Evolutionary conservation across 192 early-diverging fungal genomes (phyloP), one percentile per base, ranked within the genome.

Genomic region (Dissophora globulifera): DNA sequence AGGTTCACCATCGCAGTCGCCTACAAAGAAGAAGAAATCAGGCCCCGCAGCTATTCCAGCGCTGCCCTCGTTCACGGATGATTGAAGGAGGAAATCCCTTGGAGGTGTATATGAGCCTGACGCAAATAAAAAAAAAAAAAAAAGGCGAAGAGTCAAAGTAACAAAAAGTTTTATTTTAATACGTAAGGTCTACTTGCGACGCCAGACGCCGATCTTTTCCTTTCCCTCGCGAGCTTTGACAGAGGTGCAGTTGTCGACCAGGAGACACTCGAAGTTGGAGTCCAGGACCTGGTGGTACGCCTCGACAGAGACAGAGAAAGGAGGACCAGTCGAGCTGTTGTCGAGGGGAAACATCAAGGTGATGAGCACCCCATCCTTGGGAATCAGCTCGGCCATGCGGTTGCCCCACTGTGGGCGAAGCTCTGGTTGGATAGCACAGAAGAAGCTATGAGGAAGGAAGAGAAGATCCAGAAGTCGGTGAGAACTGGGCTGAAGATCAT

Each of bases 291-390:
- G 35, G 58, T 82, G 83, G 81, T 94, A 95, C 55, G 86, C 74
- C 17, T 89, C 87, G 45, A 81, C 79, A 53, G 68, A 82, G 11
- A 93, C 80, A 7, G 90, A 58, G 60, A 87, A 95, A 12, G 94
- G 94, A 20, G 94, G 94, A 0, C 93, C 90, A 46, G 82, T 84
- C 38, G 87, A 82, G 52, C 87, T 83, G 17, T 71, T 81, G n/a
- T 69, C 79, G 20, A 96, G 46, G 9, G 94, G 94, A 62, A 72
- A 95, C 88, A 95, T 94, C 49, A 92, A 82, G 19, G 86, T 82
- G 38, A 96, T 86, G 56, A 95, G 81, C 27, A 87, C 62, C 26
- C 91, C 93, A 47, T 86, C 93, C 26, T 80, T 79, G 12, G 69
- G 38, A 50, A 92, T 79, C 69, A 96, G 72, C 50, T 89, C 85